Evolutionary conservation across 2,329 filamentous ascomycete species (phyloP), one percentile per base, ranked within the genome.

Genomic region (Fusarium staphyleae): DNA sequence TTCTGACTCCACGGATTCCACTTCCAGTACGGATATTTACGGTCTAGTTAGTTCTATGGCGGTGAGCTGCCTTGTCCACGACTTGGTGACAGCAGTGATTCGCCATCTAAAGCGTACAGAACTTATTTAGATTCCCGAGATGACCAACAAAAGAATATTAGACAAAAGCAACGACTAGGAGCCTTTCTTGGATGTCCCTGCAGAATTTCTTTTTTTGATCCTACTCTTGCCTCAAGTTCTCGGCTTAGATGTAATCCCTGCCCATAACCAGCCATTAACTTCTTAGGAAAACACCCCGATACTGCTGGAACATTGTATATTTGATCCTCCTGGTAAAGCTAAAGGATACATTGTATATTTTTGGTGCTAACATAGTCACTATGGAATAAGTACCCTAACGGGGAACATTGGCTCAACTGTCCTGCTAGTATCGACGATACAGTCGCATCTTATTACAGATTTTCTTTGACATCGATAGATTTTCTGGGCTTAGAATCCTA

Each of bases 401-500:
- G 78, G 7, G 74, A 72, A 0, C 76, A 80, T 52, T 78, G 76
- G 76, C 69, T 79, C 29, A 74, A 80, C 51, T 70, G 73, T 15
- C 76, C 76, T 0, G 44, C 63, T 1, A 78, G 78, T 0, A 70
- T 78, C 22, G 75, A 78, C 49, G 76, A 79, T 54, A 71, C 70
- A 0, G 66, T 72, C 8, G 54, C 56, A 3, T 77, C 76, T 52
- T 41, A 77, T 22, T 50, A 19, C 11, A 36, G 18, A n/a, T 5
- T 33, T 33, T 11, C 35, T 52, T 26, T 24, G 9, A 24, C 9
- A 24, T 8, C 22, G 19, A 22, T 22, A 22, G 19, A 4, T 22
- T 22, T 6, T 22, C 6, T 6, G 6, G 19, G 6, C 4, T 6
- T 22, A 6, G 19, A 4, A 22, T 4, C 6, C 4, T 22, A 22